These are phyloP conservation scores for Epichloe scottii DNA, from an alignment of 2,329 filamentous ascomycete genomes.

Conservation along the genomic window DNA sequence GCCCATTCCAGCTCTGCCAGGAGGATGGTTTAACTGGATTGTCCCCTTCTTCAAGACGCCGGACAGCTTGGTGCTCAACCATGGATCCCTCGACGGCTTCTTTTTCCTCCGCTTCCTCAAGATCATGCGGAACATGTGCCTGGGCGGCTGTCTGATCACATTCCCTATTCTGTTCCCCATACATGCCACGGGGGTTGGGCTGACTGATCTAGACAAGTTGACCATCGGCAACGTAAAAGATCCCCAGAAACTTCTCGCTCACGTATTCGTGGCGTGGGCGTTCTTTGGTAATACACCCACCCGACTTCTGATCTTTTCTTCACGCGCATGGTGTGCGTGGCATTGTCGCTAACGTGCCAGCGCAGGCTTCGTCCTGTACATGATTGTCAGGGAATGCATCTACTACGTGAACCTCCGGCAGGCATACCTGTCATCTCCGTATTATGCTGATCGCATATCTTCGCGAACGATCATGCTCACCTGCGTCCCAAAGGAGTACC, in stretches of 20 bases:
- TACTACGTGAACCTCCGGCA: constrained; percentile 90
- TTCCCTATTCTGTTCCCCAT: constrained; percentile 81
- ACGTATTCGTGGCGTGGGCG: constrained; percentile 67
- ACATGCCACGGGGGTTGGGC: constrained; percentile 64
- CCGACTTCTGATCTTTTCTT: not conserved
- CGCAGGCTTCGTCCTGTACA: constrained; percentile 75
- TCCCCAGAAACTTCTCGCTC: constrained; percentile 60
- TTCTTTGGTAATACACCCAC: constrained; percentile 42
- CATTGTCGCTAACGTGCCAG: not conserved
- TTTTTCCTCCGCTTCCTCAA: constrained; percentile 65
- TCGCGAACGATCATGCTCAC: constrained; percentile 85
- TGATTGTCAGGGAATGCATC: constrained; percentile 76
- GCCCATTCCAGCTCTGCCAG: constrained; percentile 46
- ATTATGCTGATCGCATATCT: constrained; percentile 75
- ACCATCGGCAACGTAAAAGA: constrained; percentile 63
- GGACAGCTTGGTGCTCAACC: constrained; percentile 73
- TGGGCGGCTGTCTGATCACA: constrained; percentile 72
- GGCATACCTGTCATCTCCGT: constrained; percentile 76
- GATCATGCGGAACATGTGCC: constrained; percentile 67
- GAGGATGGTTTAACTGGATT: constrained; percentile 56
- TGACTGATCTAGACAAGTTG: constrained; percentile 60
- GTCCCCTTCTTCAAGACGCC: constrained; percentile 51
- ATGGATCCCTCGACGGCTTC: constrained; percentile 86
- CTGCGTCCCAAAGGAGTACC: constrained; percentile 66
- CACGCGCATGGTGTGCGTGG: not conserved